Evolutionary conservation across 2,329 filamentous ascomycete species (phyloP).

Genomic region (Pezicula rhizophila): DNA sequence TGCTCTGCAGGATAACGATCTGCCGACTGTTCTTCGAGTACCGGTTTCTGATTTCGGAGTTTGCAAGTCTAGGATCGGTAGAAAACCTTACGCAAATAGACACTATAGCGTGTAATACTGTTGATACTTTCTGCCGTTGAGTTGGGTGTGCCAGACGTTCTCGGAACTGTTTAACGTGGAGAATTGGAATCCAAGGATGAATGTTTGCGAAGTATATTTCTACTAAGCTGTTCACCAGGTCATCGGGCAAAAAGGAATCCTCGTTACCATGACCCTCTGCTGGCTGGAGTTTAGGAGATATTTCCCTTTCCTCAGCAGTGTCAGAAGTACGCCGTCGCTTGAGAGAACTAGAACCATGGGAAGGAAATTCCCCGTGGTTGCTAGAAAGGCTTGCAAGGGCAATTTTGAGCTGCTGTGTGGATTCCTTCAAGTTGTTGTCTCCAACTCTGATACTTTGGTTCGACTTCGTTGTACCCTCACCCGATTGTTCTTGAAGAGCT

Average conservation of each 20-base stretch:
- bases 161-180: constrained; percentile 26
- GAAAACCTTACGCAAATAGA: constrained; percentile 18
- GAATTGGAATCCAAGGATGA: constrained; percentile 30
- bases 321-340: constrained; percentile 6
- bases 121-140: constrained; percentile 12
- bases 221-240: constrained; percentile 23
- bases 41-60: constrained; percentile 8
- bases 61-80: constrained; percentile 11
- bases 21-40: constrained; percentile 17
- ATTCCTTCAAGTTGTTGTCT: constrained; percentile 5
- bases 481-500: constrained; percentile 1
- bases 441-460: neutral
- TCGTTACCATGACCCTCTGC: neutral
- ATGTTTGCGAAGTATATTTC: constrained; percentile 26
- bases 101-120: constrained; percentile 24
- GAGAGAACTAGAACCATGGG: neutral
- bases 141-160: constrained; percentile 15
- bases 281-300: neutral
- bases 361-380: neutral
- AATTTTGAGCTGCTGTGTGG: constrained; percentile 16
- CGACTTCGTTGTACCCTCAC: no score
- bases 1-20: constrained; percentile 26
- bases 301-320: neutral
- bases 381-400: constrained; percentile 15
- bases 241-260: constrained; percentile 10